Percentiles rank a stretch among this genome's conserved stretches.
These are phyloP conservation scores for Aspergillus sp. DNA, from an alignment of 2,329 filamentous ascomycete species.

Conservation along the genomic window DNA sequence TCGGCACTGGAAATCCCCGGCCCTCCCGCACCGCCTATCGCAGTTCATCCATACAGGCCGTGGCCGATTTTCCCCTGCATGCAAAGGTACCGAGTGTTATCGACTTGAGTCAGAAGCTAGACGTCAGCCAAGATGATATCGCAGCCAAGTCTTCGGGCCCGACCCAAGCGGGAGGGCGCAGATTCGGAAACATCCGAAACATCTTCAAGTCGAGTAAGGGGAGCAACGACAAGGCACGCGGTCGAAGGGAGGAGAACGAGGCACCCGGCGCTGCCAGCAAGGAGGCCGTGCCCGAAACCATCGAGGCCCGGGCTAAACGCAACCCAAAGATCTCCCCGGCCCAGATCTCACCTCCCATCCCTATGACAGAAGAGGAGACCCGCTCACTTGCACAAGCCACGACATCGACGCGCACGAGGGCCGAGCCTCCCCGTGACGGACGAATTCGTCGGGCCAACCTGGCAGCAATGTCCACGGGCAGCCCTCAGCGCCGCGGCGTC, in stretches of 20 bases:
- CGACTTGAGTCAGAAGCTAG: not conserved
- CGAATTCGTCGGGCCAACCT: slow-evolving; percentile 10
- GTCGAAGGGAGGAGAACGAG: not conserved
- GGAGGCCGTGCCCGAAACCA: not conserved
- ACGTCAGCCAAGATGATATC: slow-evolving; percentile 11
- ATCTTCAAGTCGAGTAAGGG: not conserved
- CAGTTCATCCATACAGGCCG: slow-evolving; percentile 12
- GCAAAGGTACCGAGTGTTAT: not conserved
- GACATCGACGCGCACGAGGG: slow-evolving; percentile 18
- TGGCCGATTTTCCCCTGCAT: slow-evolving; percentile 7
- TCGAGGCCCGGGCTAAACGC: not conserved
- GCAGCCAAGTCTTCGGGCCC: not conserved
- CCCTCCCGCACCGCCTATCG: not conserved
- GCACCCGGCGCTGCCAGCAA: not conserved
- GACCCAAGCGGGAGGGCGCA: slow-evolving; percentile 6
- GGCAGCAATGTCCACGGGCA: slow-evolving; percentile 17
- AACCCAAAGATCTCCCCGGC: not conserved
- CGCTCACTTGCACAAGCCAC: slow-evolving; percentile 20
- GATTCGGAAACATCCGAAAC: slow-evolving; percentile 19
- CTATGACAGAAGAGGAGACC: slow-evolving; percentile 1
- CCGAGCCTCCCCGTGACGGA: slow-evolving; percentile 4
- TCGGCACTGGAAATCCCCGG: not conserved
- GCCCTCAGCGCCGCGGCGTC: slow-evolving; percentile 10
- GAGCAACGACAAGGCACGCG: not conserved
- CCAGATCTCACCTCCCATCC: not conserved